phyloP scores from a whole-genome alignment of 169 alveolate species.

The Cryptosporidium ubiquitum region DNA sequence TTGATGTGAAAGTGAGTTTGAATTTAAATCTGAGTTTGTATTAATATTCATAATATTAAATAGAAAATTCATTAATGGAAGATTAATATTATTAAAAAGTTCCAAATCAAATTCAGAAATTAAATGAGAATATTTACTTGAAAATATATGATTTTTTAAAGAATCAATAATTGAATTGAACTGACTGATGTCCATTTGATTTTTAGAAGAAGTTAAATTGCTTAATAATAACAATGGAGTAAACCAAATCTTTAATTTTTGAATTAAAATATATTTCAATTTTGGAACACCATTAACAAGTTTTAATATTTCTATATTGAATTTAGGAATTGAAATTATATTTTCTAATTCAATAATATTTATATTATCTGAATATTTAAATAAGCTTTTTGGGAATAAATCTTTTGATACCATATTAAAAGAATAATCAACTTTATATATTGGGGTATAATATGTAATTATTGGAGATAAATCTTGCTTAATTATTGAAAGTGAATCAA shows the following conservation, averaged over 20 bases:
- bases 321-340: background rate
- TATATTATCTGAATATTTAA: background rate
- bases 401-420: background rate
- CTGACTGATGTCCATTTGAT: background rate
- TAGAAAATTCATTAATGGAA: background rate
- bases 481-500: background rate
- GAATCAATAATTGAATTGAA: background rate
- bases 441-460: slow-evolving; percentile 15
- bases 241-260: slow-evolving; percentile 2
- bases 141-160: background rate
- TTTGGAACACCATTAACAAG: slow-evolving; percentile 18
- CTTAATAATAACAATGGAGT: slow-evolving; percentile 1
- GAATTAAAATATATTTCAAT: slow-evolving; percentile 2
- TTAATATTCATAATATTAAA: background rate
- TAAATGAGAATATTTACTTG: slow-evolving; percentile 20
- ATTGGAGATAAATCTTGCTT: slow-evolving; percentile 67
- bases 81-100: background rate
- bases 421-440: background rate
- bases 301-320: background rate
- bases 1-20: background rate
- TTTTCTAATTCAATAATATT: slow-evolving; percentile 2
- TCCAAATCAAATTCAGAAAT: slow-evolving; percentile 25
- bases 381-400: slow-evolving; percentile 17
- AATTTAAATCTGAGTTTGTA: background rate
- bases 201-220: background rate